Conservation (phyloP, 306 rosid species). For the Erythrophleum fordii region DNA sequence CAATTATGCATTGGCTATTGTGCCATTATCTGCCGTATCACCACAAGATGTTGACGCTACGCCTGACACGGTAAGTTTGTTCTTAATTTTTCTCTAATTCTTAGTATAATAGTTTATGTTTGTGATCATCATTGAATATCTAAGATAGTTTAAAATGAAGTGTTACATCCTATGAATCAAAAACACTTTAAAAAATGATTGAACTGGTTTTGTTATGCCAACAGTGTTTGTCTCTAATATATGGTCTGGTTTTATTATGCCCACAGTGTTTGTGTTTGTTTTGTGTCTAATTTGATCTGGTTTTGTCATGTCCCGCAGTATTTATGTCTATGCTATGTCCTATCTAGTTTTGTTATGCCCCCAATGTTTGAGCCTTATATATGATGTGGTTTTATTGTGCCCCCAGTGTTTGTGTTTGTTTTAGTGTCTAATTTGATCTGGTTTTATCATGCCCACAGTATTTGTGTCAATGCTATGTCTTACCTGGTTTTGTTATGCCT, state of each 20-base stretch:
- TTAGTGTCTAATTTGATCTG: neutral
- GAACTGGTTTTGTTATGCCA: too few species aligned
- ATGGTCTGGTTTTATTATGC: too few species aligned
- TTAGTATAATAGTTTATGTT: neutral
- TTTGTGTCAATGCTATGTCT: neutral
- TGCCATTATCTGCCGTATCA: neutral
- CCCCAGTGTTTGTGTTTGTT: neutral
- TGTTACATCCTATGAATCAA: neutral
- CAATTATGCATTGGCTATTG: neutral
- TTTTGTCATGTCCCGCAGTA: neutral
- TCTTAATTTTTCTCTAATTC: neutral
- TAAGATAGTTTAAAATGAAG: neutral
- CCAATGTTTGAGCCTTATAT: too few species aligned
- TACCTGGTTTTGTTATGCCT: neutral
- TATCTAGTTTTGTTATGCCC: neutral
- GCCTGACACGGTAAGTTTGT: neutral
- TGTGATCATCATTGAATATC: neutral
- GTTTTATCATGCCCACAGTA: neutral
- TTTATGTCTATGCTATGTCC: too few species aligned
- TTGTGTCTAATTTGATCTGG: too few species aligned
- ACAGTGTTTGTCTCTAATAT: too few species aligned
- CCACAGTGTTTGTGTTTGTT: too few species aligned
- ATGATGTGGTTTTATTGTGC: neutral
- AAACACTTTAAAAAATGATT: neutral
- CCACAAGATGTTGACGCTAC: neutral